Conservation (phyloP, 1,139 yeast genomes). For the Suzukiozyma palmioleophila region DNA sequence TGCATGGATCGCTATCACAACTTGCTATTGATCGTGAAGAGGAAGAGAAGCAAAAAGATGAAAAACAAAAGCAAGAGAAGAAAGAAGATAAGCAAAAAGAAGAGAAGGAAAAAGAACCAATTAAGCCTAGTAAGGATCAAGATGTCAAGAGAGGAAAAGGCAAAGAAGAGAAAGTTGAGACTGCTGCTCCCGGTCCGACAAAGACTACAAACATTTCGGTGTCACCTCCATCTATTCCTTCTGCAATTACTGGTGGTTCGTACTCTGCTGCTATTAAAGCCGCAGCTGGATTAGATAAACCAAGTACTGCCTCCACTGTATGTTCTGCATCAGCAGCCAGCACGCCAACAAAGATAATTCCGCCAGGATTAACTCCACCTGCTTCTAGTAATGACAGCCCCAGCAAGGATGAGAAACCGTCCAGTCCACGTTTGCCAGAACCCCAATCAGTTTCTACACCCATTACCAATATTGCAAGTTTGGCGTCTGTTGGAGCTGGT, state of each 20-base stretch:
- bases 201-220: conserved; percentile 14
- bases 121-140: neutral
- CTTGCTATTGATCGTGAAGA: conserved; percentile 26
- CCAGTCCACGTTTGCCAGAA: conserved; percentile 17
- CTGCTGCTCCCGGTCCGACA: conserved; percentile 7
- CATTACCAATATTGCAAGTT: neutral
- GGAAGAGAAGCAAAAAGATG: conserved; percentile 10
- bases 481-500: neutral
- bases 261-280: conserved; percentile 9
- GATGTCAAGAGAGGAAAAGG: conserved; percentile 1
- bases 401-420: conserved; percentile 29
- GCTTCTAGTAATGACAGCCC: conserved; percentile 30
- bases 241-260: conserved; percentile 10
- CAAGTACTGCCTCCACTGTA: conserved; percentile 5
- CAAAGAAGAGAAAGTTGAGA: conserved; percentile 3
- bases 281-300: conserved; percentile 5
- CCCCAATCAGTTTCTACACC: conserved; percentile 3
- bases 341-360: conserved; percentile 12
- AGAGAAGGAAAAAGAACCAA: conserved; percentile 2
- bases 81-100: conserved; percentile 5
- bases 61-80: conserved; percentile 6
- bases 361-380: conserved; percentile 21
- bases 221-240: conserved; percentile 11
- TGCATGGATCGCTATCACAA: conserved; percentile 21
- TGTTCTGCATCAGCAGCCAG: conserved; percentile 9